Base-by-base conservation (phyloP, 1,284 basidiomycete species). In the Moesziomyces parantarcticus region DNA sequence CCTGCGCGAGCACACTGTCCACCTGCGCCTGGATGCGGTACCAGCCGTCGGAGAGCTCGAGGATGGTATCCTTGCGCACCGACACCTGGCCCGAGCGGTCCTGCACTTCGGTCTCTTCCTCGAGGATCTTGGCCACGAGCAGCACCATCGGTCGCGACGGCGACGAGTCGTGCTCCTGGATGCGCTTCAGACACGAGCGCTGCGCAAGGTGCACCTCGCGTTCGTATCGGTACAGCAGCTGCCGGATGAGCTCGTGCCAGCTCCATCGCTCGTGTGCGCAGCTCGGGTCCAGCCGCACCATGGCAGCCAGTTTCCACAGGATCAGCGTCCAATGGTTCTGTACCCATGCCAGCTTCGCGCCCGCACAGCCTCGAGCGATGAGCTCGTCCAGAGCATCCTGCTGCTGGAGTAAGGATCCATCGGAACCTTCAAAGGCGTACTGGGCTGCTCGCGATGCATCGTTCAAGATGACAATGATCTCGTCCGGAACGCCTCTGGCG, bases 11-110 rank as follows among this genome's bases (percentile, higher is more conserved):
- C 2, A 91, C 88, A 14, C 87, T 85, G 83, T 98, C 95, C 6
- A 93, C 68, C 41, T 87, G 87, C 0, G 93, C 91, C 13, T 90
- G 88, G 14, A 99, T 87, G 34, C 89, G 87, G 79, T 99, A 99
- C 97, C 96, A 99, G 10, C 96, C 96, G 80, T 99, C 97, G 0
- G 93, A 94, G 14, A 99, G 86, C 83, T 97, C 94, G 7, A 95
- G 85, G 87, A 63, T 34, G 7, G 50, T 57, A 26, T 21, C 52
- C 23, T 47, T 64, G 2, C 49, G 42, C 11, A 41, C 16, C 10
- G 43, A 48, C 9, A 58, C 40, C 22, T 25, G 32, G 20, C 71
- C 68, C 7, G 25, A 14, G 9, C 47, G 26, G 14, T 60, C 61
- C 36, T 58, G 47, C 11, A 66, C 65, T 11, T 73, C 73, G 21